Evolutionary conservation across 2,329 filamentous ascomycete species (phyloP).

Genomic region (Tolypocladium tundrense): DNA sequence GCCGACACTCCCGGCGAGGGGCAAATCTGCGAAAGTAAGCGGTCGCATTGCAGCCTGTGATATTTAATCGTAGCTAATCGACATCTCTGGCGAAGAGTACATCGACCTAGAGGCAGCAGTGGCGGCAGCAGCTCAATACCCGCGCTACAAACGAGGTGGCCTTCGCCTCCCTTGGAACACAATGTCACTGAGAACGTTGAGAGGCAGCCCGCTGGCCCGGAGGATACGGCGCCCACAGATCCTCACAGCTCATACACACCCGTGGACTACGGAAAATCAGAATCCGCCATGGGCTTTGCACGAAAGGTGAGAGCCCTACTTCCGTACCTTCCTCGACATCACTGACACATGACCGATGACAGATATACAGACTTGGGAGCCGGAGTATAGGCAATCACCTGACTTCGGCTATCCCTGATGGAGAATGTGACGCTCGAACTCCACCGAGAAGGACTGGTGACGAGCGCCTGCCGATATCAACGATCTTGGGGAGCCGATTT

Average conservation of each 20-base stretch:
- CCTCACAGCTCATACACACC: background rate
- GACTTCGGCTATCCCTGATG: slow-evolving; percentile 5
- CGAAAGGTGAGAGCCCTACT: background rate
- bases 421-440: background rate
- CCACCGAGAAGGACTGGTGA: background rate
- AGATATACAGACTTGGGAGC: slow-evolving; percentile 1
- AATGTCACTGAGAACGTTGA: background rate
- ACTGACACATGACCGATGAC: background rate
- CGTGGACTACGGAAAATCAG: background rate
- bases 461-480: slow-evolving; percentile 3
- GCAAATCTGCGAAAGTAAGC: background rate
- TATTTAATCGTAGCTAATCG: background rate
- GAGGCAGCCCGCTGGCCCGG: background rate
- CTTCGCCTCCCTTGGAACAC: background rate
- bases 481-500: slow-evolving; percentile 1
- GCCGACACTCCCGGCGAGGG: background rate
- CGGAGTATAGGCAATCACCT: background rate
- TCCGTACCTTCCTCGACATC: background rate
- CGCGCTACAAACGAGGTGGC: background rate
- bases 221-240: background rate
- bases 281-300: slow-evolving; percentile 1
- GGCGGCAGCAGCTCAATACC: background rate
- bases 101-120: background rate
- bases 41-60: background rate
- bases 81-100: background rate